A percentile compares a stretch with the other conserved stretches of the same genome.
Conservation (phyloP, 768 basidiomycete species). For the Mycena venus region DNA sequence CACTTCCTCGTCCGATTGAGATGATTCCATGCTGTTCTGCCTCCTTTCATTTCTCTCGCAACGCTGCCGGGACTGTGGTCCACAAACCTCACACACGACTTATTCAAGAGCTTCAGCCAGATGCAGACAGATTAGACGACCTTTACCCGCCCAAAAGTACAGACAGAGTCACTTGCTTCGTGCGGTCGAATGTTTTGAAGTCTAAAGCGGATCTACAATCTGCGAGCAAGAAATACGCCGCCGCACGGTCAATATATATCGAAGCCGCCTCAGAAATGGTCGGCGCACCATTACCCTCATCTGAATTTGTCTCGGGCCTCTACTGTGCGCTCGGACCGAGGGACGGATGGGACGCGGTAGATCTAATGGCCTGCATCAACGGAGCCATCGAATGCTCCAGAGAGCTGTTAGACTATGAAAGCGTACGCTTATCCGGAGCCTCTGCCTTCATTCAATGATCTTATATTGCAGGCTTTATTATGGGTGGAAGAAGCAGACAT, state of each 20-base stretch:
- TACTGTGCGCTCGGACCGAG: not conserved
- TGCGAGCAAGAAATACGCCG: not conserved
- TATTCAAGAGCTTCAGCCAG: not conserved
- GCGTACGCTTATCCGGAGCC: not conserved
- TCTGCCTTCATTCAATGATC: not conserved
- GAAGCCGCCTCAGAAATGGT: constrained; percentile 4
- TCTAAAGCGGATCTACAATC: not conserved
- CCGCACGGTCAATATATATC: not conserved
- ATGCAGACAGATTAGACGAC: not conserved
- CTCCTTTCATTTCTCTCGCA: not conserved
- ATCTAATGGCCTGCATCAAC: constrained; percentile 10
- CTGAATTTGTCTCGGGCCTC: not conserved
- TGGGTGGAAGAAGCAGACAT: constrained; percentile 46
- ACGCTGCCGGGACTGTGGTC: too few relatives aligned
- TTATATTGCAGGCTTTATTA: constrained; percentile 42
- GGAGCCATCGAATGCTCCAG: constrained; percentile 7
- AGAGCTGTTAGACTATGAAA: not conserved
- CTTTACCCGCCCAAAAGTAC: not conserved
- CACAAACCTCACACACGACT: not conserved
- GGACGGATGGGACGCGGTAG: not conserved
- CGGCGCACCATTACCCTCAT: not conserved
- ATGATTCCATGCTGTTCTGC: too few relatives aligned
- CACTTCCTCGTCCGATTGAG: too few relatives aligned
- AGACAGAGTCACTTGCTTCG: not conserved
- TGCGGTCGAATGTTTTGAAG: constrained; percentile 10